Percentiles rank a stretch among this genome's conserved stretches.
Evolutionary conservation across 164 flowering plant species (phyloP).

Genomic region (Umbellularia californica): DNA sequence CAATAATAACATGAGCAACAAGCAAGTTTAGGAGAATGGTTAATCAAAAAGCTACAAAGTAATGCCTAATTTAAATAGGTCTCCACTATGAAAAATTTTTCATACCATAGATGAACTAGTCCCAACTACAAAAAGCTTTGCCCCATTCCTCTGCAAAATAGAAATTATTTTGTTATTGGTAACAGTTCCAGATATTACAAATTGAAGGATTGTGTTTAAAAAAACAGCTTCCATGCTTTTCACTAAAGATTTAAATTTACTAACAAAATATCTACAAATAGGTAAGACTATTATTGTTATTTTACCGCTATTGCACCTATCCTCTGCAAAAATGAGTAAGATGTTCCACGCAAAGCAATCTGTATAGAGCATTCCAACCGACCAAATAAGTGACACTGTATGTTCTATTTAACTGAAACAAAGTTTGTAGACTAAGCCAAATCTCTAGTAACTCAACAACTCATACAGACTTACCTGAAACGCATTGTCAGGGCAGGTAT

Average conservation of each 20-base stretch:
- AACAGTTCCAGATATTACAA: neutral
- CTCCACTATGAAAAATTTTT: neutral
- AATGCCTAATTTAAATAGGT: neutral
- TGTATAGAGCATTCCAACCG: constrained; percentile 25
- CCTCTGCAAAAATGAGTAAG: constrained; percentile 78
- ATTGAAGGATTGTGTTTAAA: neutral
- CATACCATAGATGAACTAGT: constrained; percentile 85
- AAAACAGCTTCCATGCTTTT: neutral
- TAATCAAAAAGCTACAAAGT: neutral
- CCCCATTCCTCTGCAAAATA: constrained; percentile 75
- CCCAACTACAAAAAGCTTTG: constrained; percentile 96
- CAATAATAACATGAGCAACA: neutral
- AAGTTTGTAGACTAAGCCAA: neutral
- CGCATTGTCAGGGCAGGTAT: constrained; percentile 90
- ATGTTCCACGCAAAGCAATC: constrained; percentile 84
- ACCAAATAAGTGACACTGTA: constrained; percentile 9
- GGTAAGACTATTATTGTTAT: neutral
- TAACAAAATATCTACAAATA: neutral
- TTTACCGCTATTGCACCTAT: constrained; percentile 83
- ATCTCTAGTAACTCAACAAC: neutral
- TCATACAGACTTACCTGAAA: constrained; percentile 59
- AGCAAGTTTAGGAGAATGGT: neutral
- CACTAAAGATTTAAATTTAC: neutral
- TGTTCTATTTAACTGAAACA: neutral
- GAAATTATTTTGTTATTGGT: neutral